Percentiles rank a stretch among this genome's conserved stretches.
Evolutionary conservation across 2,329 filamentous ascomycete genomes (phyloP).

Genomic region (Colletotrichum costaricense): DNA sequence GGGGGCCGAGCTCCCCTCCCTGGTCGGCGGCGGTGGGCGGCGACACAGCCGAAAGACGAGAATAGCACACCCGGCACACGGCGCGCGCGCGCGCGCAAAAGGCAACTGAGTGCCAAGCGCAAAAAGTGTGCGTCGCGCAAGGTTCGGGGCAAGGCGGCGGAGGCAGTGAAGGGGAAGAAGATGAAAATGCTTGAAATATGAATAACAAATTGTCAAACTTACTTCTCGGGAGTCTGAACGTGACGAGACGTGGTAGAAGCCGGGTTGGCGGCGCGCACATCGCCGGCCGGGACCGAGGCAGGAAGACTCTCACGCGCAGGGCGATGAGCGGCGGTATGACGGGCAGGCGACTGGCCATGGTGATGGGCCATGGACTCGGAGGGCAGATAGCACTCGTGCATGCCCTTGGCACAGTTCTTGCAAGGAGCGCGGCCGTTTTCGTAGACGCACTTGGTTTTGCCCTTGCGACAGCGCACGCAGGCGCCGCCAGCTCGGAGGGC

Average conservation of each 20-base stretch:
- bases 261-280: constrained; percentile 55
- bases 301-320: constrained; percentile 66
- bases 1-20: constrained; percentile 32
- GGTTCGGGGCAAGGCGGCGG: background rate
- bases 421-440: constrained; percentile 71
- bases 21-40: constrained; percentile 27
- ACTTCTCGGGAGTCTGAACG: constrained; percentile 66
- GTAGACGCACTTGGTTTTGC: constrained; percentile 74
- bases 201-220: constrained; percentile 45
- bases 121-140: background rate
- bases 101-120: background rate
- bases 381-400: constrained; percentile 72
- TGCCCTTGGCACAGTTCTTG: constrained; percentile 72
- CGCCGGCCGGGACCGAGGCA: constrained; percentile 59
- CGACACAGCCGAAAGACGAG: constrained; percentile 33
- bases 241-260: constrained; percentile 59
- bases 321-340: constrained; percentile 58
- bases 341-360: constrained; percentile 68
- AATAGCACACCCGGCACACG: constrained; percentile 29
- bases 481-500: constrained; percentile 70
- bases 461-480: constrained; percentile 72
- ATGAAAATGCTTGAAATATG: constrained; percentile 16
- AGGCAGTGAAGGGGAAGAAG: constrained; percentile 5
- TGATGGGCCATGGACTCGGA: constrained; percentile 70
- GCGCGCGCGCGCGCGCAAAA: background rate